These are phyloP conservation scores for Aspergillus sp. DNA, from an alignment of 2,329 filamentous ascomycete species.

Conservation along the genomic window DNA sequence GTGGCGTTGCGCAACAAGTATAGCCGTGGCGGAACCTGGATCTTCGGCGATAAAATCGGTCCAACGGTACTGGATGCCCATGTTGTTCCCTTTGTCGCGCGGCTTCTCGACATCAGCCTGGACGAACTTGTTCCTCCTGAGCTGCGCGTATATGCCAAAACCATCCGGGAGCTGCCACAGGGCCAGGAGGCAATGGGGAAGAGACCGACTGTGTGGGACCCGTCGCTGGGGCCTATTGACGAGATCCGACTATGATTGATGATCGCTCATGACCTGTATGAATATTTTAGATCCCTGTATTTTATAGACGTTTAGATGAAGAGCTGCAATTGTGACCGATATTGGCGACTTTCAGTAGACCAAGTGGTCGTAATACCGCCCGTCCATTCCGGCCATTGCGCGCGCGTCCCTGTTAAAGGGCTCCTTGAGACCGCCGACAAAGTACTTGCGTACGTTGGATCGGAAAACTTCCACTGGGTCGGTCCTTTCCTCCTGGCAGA, in stretches of 20 bases:
- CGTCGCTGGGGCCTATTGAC: slow-evolving; percentile 7
- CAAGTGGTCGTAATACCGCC: slow-evolving; percentile 41
- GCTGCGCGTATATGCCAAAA: slow-evolving; percentile 5
- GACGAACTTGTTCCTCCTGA: slow-evolving; percentile 7
- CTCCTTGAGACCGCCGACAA: slow-evolving; percentile 43
- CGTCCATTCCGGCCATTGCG: slow-evolving; percentile 46
- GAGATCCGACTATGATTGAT: slow-evolving; percentile 9
- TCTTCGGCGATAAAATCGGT: slow-evolving; percentile 10
- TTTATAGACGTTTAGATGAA: background rate
- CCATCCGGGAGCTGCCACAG: slow-evolving; percentile 2
- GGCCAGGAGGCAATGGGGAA: slow-evolving; percentile 9
- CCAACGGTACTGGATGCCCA: slow-evolving; percentile 15
- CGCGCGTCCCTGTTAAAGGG: slow-evolving; percentile 49
- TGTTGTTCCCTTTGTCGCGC: slow-evolving; percentile 9
- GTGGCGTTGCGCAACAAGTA: background rate
- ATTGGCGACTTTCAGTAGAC: background rate
- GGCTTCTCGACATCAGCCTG: slow-evolving; percentile 9
- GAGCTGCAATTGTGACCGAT: background rate
- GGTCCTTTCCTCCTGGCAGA: slow-evolving; percentile 46
- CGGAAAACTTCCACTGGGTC: slow-evolving; percentile 49
- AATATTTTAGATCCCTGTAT: background rate
- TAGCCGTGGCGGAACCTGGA: slow-evolving; percentile 7
- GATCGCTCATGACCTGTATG: background rate
- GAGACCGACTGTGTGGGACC: slow-evolving; percentile 13
- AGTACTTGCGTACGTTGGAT: slow-evolving; percentile 44